phyloP scores from a whole-genome alignment of 805 yeast genomes.

The Priceomyces castillae region DNA sequence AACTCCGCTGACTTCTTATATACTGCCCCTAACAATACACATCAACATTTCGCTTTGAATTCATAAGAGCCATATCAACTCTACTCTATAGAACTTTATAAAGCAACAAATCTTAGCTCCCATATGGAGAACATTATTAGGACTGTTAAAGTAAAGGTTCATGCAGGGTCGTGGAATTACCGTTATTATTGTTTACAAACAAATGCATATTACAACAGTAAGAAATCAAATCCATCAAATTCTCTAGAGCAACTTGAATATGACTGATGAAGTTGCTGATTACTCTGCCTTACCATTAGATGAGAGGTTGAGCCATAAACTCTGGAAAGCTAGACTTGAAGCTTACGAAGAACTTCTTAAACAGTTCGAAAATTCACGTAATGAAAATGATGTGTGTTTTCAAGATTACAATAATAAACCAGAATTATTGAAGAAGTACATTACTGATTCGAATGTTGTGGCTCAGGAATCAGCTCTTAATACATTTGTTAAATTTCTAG shows the following conservation, averaged over 20 bases:
- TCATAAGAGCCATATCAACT: no score
- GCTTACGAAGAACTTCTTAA: slow-evolving; percentile 71
- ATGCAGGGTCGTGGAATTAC: slow-evolving; percentile 1
- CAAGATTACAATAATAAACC: slow-evolving; percentile 50
- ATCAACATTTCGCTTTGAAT: no score
- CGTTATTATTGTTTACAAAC: slow-evolving; percentile 13
- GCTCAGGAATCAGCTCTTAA: slow-evolving; percentile 83
- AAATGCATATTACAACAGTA: slow-evolving; percentile 2
- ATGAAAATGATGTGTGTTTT: slow-evolving; percentile 57
- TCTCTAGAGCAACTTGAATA: slow-evolving; percentile 6
- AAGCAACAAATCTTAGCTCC: no score
- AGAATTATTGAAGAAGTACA: slow-evolving; percentile 53
- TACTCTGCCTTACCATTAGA: slow-evolving; percentile 60
- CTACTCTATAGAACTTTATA: no score
- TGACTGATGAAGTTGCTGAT: slow-evolving; percentile 50
- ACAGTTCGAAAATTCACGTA: slow-evolving; percentile 51
- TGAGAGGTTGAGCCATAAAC: slow-evolving; percentile 65
- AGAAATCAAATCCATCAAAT: neutral
- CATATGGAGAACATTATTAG: no score
- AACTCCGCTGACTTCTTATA: no score
- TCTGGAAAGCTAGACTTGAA: slow-evolving; percentile 81
- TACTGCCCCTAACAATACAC: no score
- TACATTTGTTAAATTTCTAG: slow-evolving; percentile 53
- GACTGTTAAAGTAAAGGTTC: no score
- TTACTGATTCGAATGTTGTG: slow-evolving; percentile 80